Conservation (phyloP, 768 basidiomycete genomes). For the Termitomyces sp. region DNA sequence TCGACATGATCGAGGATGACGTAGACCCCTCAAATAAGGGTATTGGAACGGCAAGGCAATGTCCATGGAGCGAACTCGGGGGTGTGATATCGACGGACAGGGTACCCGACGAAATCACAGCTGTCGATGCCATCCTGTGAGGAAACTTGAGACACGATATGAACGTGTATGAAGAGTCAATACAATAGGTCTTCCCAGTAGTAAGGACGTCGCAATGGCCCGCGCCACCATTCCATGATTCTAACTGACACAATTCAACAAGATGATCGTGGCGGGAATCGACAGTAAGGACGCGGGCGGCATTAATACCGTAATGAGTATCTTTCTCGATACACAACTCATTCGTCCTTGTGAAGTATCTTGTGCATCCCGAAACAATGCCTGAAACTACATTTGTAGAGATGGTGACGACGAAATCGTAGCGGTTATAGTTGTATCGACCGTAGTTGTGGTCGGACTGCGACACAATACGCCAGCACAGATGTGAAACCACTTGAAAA, state of each 20-base stretch:
- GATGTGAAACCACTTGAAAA: background rate
- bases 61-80: too few species aligned
- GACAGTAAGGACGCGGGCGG: background rate
- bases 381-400: background rate
- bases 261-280: background rate
- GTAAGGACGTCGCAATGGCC: constrained; percentile 4
- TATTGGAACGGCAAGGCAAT: too few species aligned
- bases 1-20: too few species aligned
- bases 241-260: background rate
- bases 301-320: background rate
- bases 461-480: too few species aligned
- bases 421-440: background rate
- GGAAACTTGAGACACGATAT: too few species aligned
- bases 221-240: constrained; percentile 9
- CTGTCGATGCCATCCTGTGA: too few species aligned
- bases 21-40: too few species aligned
- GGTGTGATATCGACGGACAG: too few species aligned
- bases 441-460: too few species aligned
- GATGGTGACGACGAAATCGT: background rate
- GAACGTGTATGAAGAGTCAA: too few species aligned
- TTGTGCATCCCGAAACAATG: constrained; percentile 1
- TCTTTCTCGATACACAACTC: constrained; percentile 1
- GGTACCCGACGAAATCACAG: too few species aligned
- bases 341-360: constrained; percentile 6
- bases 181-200: constrained; percentile 4